Evolutionary conservation across 176 grass and related monocot species (phyloP), one percentile per base, ranked within the genome.

Genomic region (Lolium perenne): DNA sequence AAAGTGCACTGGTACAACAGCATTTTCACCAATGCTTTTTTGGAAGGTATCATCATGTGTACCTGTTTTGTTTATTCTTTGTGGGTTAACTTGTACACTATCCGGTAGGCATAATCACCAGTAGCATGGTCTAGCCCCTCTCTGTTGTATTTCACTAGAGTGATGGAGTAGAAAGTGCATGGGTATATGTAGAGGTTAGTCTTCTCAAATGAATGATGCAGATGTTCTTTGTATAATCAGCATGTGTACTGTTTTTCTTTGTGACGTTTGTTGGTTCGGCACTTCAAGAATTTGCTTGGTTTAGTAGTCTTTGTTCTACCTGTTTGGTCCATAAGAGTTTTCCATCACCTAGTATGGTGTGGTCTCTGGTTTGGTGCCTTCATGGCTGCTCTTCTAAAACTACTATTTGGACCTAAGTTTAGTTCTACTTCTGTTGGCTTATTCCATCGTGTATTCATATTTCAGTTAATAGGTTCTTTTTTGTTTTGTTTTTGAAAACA

Each of bases 181-280:
- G 45, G 54, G 32, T 38, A 26, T 64, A 66, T 72, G 38, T 83
- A 57, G 80, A 78, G 18, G 55, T 41, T 75, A 74, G 38, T 80
- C 65, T 79, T 72, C 14, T 49, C 66, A 83, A 83, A 74, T 6
- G 64, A 64, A 21, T 38, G 23, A 1, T 64, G 59, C 47, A 51
- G 26, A 25, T 58, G 53, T 74, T 87, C 57, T 47, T 83, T 57
- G 72, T 90, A 82, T 55, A 78, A 67, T n/a, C 18, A n/a, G 10
- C 25, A 67, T 83, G 47, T 66, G 22, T 74, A 17, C 35, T 68
- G 15, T 68, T 18, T 40, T 40, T 40, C 71, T 49, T 14, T 23
- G 70, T 47, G 70, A 73, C 10, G 10, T 48, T 73, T 73, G 41
- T 73, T 73, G 2, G 41, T 73, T 38, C 18, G 5, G 23, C 25